Base-by-base conservation (phyloP, 2,329 filamentous ascomycete species). In the Aspergillus sojae region DNA sequence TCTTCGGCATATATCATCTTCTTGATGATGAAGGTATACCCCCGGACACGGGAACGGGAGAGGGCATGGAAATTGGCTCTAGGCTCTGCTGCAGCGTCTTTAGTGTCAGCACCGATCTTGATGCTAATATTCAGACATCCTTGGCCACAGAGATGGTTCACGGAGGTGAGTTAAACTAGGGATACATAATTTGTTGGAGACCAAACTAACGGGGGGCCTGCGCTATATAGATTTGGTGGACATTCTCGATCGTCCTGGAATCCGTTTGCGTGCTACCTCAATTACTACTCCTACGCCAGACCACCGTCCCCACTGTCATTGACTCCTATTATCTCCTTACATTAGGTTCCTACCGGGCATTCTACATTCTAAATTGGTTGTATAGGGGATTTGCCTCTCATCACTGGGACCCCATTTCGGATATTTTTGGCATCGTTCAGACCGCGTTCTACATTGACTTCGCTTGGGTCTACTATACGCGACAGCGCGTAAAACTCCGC, bases 331-430 rank as follows among this genome's bases (percentile, higher is more conserved):
- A 98, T 79, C 91, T 98, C 61, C 83, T 95, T 57, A 89, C 93
- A 0, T 86, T 97, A 1, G 94, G 94, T 41, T 90, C 90, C 14
- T 98, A 97, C 80, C 91, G 94, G 62, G 91, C 84, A 56, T 87
- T 97, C 65, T 97, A 98, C 80, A 89, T 96, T 65, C 78, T 97
- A 55, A 97, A 97, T 78, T 98, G 94, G 94, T 89, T 97, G 70
- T 81, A 87, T 65, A 88, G 91, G 63, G 79, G 87, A 26, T 88
- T 91, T 71, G 82, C 83, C 34, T 85, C 87, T 70, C 77, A 81
- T 48, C 81, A 83, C 66, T 88, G 89, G 65, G 90, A 94, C 70
- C 84, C 88, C 4, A 87, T 94, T 11, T 89, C 91, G 9, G 87
- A 95, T 74, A 86, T 96, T 65, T 97, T 96, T 72, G 94, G 94